Percentiles rank a stretch among this genome's conserved stretches.
These are phyloP conservation scores for Glycine soja DNA, from an alignment of 306 rosid species.

Conservation along the genomic window DNA sequence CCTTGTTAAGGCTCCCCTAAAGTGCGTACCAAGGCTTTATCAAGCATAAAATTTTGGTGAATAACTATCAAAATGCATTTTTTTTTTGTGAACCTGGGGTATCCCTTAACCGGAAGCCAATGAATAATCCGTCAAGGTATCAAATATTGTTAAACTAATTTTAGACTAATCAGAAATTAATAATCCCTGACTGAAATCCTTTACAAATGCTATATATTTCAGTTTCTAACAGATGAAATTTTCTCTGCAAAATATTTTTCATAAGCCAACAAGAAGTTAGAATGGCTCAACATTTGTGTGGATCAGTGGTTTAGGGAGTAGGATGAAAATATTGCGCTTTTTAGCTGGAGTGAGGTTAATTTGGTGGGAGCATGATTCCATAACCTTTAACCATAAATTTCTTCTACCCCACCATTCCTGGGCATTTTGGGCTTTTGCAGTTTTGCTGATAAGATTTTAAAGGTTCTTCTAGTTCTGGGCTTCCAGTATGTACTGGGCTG, in stretches of 20 bases:
- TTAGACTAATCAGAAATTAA: constrained; percentile 1
- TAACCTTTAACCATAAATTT: too few relatives aligned
- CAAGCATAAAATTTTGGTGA: constrained; percentile 1
- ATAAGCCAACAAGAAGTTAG: background rate
- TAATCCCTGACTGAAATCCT: constrained; percentile 2
- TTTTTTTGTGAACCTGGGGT: too few relatives aligned
- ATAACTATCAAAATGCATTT: background rate
- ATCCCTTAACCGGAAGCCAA: too few relatives aligned
- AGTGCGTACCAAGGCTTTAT: background rate
- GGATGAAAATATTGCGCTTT: too few relatives aligned
- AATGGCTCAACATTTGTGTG: background rate
- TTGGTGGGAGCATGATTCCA: too few relatives aligned
- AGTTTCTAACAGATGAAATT: background rate
- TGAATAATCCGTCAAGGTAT: too few relatives aligned
- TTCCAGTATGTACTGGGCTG: too few relatives aligned
- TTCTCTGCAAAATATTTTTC: background rate
- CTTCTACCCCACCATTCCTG: too few relatives aligned
- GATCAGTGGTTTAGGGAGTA: background rate
- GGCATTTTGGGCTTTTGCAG: too few relatives aligned
- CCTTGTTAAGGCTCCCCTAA: background rate
- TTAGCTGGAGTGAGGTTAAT: too few relatives aligned
- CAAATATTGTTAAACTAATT: background rate
- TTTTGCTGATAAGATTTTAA: too few relatives aligned
- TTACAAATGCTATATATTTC: constrained; percentile 13
- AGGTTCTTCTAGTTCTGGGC: too few relatives aligned